Percentiles rank a stretch among this genome's conserved stretches.
These are phyloP conservation scores for Colletotrichum paranaense DNA, from an alignment of 2,329 filamentous ascomycete genomes.

Conservation along the genomic window DNA sequence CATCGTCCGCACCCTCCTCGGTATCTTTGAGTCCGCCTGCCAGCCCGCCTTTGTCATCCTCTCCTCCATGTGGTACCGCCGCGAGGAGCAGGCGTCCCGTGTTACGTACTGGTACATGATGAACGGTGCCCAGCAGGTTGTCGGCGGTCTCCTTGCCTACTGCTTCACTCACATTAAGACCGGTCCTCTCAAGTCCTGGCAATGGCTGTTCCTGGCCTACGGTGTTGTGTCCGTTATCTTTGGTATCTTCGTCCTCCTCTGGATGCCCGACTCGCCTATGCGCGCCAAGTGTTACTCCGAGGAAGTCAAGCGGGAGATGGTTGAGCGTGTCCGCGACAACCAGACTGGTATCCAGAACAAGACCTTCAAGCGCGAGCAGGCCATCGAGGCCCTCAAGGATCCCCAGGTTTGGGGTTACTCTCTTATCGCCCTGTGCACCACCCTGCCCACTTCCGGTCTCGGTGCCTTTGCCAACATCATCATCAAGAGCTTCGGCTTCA, in stretches of 20 bases:
- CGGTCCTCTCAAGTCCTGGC: conserved; percentile 71
- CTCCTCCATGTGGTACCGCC: conserved; percentile 77
- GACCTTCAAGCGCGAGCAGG: conserved; percentile 57
- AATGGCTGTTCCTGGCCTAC: conserved; percentile 75
- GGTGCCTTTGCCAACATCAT: conserved; percentile 82
- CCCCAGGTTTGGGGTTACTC: conserved; percentile 75
- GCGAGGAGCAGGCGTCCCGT: conserved; percentile 73
- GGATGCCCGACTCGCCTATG: conserved; percentile 78
- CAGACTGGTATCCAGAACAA: conserved; percentile 71
- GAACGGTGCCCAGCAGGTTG: conserved; percentile 79
- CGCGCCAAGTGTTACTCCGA: conserved; percentile 76
- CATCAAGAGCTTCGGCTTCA: conserved; percentile 76
- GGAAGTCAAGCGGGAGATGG: conserved; percentile 72
- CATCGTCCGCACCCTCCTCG: conserved; percentile 72
- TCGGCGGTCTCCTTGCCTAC: conserved; percentile 77
- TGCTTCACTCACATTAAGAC: conserved; percentile 65
- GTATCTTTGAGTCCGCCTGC: conserved; percentile 77
- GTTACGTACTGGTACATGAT: conserved; percentile 84
- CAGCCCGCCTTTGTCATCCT: conserved; percentile 77
- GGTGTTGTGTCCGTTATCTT: conserved; percentile 72
- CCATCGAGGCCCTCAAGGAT: conserved; percentile 66
- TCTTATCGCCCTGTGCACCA: conserved; percentile 76
- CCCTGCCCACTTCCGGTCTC: conserved; percentile 77
- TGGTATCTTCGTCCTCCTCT: conserved; percentile 72
- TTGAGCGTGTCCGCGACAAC: conserved; percentile 70